phyloP scores from a whole-genome alignment of 2,329 filamentous ascomycete genomes.

The Ophiostoma ulmi region DNA sequence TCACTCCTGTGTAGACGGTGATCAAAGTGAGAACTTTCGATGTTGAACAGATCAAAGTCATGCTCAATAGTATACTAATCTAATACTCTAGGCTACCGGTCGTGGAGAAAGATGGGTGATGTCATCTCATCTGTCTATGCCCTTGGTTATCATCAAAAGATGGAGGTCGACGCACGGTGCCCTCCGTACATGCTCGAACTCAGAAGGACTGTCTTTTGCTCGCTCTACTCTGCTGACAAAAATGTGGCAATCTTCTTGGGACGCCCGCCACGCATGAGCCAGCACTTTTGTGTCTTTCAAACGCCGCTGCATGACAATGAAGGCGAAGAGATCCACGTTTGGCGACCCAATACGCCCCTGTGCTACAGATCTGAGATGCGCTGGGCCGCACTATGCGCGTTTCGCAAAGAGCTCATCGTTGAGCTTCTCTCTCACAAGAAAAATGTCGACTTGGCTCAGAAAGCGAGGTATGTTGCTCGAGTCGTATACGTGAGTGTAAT shows the following conservation, averaged over 20 bases:
- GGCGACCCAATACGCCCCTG: neutral
- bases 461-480: neutral
- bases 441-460: neutral
- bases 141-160: constrained; percentile 12
- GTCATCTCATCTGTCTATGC: constrained; percentile 16
- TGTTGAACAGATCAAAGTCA: too few species aligned
- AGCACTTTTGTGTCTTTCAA: constrained; percentile 14
- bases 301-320: constrained; percentile 10
- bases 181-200: neutral
- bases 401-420: constrained; percentile 6
- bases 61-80: neutral
- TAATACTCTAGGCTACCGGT: neutral
- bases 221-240: constrained; percentile 10
- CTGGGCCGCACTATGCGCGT: constrained; percentile 9
- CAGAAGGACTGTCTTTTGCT: constrained; percentile 8
- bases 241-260: constrained; percentile 13
- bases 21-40: neutral
- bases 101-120: constrained; percentile 14
- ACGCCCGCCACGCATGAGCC: constrained; percentile 13
- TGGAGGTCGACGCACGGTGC: constrained; percentile 3
- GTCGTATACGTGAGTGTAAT: neutral
- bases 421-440: constrained; percentile 4
- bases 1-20: constrained; percentile 12
- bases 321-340: neutral
- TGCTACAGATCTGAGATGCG: constrained; percentile 14